Evolutionary conservation across 352 stramenopile genomes (phyloP).

Genomic region (Elongisporangium prolatum): DNA sequence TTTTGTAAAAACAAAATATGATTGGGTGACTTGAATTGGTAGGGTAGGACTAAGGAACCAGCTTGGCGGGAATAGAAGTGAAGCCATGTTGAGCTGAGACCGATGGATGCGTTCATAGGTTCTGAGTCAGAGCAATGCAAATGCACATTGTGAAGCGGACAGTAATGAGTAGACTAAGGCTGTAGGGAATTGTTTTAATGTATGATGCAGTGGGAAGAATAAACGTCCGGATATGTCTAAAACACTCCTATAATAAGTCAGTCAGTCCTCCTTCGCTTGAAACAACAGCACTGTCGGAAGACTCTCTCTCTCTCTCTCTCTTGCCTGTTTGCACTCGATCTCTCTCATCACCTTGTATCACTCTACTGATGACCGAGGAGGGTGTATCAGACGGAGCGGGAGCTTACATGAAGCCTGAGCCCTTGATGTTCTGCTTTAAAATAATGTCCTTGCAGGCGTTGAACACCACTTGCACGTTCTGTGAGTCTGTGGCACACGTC

Average conservation of each 20-base stretch:
- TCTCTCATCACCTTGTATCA: not conserved
- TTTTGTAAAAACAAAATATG: not conserved
- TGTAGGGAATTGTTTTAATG: not conserved
- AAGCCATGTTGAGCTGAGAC: slow-evolving; percentile 6
- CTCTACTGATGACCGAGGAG: not conserved
- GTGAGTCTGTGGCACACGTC: slow-evolving; percentile 96
- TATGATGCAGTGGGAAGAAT: not conserved
- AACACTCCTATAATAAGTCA: slow-evolving; percentile 1
- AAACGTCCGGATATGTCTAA: not conserved
- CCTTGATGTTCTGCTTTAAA: slow-evolving; percentile 92
- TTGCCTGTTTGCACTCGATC: not conserved
- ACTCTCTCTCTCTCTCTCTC: not conserved
- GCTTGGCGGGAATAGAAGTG: slow-evolving; percentile 5
- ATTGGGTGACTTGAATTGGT: slow-evolving; percentile 14
- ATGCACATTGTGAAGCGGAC: not conserved
- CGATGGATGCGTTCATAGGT: too few species aligned
- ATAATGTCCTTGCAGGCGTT: slow-evolving; percentile 96
- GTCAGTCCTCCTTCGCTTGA: not conserved
- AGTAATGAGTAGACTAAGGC: not conserved
- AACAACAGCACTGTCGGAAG: not conserved
- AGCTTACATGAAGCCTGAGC: slow-evolving; percentile 84
- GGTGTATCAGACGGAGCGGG: not conserved
- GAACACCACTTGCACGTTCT: slow-evolving; percentile 96
- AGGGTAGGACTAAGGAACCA: slow-evolving; percentile 4
- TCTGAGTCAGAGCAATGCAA: too few species aligned